Evolutionary conservation across 345 rosid species (phyloP), one percentile per base, ranked within the genome.

Genomic region (Abelmoschus esculentus): DNA sequence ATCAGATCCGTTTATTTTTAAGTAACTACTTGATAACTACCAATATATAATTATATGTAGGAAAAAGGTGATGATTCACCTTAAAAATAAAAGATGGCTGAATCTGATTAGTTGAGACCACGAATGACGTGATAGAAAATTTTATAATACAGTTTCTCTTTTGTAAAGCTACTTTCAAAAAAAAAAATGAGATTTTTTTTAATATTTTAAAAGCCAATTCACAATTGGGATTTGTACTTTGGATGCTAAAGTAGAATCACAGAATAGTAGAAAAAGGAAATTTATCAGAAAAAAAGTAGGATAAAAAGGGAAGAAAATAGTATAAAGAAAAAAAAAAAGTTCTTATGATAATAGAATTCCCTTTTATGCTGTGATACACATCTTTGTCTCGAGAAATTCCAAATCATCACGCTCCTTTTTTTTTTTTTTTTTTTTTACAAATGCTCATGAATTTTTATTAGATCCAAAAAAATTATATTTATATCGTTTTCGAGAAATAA

Each of bases 191-290:
- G 46, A 50, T 1, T 15, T 2, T 5, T 53, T 38, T 18, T 7
- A 54, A 54, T 18, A 4, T 55, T 26, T 57, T 7, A 57, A 57
- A 57, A 57, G 8, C 3, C 5, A 18, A 54, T 18, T 19, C 58
- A 54, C 4, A 3, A 13, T 7, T 18, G 58, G 2, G 17, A 49
- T 54, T 54, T 54, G 29, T 54, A 18, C 63, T 55, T 62, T 44
- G 47, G 56, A 69, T 69, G 64, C 64, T 19, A 42, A 10, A 11
- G 2, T 19, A 4, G 50, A 9, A 44, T 64, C 9, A 9, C 67
- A 64, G 47, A 65, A 34, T 64, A 55, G 66, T 38, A 29, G 50
- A 57, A 42, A 70, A 75, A 22, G 78, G 29, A 19, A 44, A 46
- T 5, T 4, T 42, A 9, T 17, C 3, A 12, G 47, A 53, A 42